Evolutionary conservation across 441 rosid genomes (phyloP).

Genomic region (Croton setiger): DNA sequence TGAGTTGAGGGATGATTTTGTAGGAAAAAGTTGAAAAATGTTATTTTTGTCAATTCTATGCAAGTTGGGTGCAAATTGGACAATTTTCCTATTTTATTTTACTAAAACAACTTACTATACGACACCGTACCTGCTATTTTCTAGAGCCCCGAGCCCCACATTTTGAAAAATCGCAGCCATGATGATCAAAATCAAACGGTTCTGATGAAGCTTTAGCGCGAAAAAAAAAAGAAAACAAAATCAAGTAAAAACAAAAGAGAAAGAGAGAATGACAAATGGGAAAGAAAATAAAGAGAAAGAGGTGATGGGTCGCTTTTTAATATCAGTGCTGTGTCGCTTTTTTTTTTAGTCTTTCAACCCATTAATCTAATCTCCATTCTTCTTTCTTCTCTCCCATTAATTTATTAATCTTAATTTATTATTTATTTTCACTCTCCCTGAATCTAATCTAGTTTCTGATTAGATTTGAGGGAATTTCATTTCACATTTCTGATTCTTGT

Average conservation of each 20-base stretch:
- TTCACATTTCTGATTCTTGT: background rate
- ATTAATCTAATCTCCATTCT: background rate
- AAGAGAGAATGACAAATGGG: conserved; percentile 28
- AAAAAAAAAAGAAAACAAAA: too few relatives aligned
- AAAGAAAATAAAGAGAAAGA: conserved; percentile 21
- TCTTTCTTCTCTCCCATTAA: too few relatives aligned
- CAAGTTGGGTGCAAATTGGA: too few relatives aligned
- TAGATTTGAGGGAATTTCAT: conserved; percentile 8
- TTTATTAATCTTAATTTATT: background rate
- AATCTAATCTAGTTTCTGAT: background rate
- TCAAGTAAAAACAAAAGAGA: background rate
- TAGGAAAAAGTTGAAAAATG: too few relatives aligned
- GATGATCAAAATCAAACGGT: background rate
- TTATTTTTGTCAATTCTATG: too few relatives aligned
- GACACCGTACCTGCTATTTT: conserved; percentile 10
- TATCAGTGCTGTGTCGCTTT: conserved; percentile 32
- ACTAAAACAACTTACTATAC: background rate
- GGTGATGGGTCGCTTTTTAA: conserved; percentile 25
- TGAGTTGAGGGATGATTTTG: too few relatives aligned
- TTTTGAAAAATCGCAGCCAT: background rate
- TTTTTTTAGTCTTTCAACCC: conserved; percentile 12
- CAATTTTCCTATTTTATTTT: too few relatives aligned
- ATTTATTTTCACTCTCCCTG: background rate
- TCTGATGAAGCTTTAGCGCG: background rate
- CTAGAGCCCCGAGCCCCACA: conserved; percentile 9